These are phyloP conservation scores for Boletus coccyginus DNA, from an alignment of 768 basidiomycete genomes.

Conservation along the genomic window DNA sequence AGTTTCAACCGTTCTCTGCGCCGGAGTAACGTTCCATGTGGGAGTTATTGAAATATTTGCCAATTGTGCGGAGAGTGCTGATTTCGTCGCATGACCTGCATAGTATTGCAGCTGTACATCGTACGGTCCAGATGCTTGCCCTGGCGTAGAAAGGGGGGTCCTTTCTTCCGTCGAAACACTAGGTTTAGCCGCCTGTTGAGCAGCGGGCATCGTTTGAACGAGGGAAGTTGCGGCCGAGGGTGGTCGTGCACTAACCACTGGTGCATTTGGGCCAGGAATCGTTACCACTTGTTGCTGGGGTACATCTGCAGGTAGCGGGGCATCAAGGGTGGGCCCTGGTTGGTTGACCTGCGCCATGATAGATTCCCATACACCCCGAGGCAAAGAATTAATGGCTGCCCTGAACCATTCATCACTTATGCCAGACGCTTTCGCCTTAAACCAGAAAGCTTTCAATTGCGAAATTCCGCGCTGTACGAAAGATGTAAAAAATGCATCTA, in stretches of 20 bases:
- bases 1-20: conserved; percentile 2
- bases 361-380: conserved; percentile 12
- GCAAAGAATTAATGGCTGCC: conserved; percentile 17
- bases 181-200: not conserved
- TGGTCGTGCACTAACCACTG: not conserved
- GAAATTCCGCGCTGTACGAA: conserved; percentile 15
- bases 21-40: not conserved
- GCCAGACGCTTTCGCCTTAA: conserved; percentile 14
- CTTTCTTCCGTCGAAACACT: not conserved
- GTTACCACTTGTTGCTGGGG: not conserved
- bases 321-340: not conserved
- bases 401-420: conserved; percentile 21
- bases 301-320: not conserved
- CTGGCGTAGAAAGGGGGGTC: not conserved
- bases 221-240: not conserved
- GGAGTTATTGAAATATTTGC: not conserved
- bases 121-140: conserved; percentile 3
- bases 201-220: not conserved
- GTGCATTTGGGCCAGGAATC: not conserved
- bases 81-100: conserved; percentile 16
- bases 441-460: conserved; percentile 11
- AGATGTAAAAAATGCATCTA: conserved; percentile 1
- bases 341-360: conserved; percentile 3
- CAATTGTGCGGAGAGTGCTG: conserved; percentile 3
- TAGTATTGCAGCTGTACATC: conserved; percentile 21